Base-by-base conservation (phyloP, 2,329 filamentous ascomycete genomes). In the Cercospora zeina region DNA sequence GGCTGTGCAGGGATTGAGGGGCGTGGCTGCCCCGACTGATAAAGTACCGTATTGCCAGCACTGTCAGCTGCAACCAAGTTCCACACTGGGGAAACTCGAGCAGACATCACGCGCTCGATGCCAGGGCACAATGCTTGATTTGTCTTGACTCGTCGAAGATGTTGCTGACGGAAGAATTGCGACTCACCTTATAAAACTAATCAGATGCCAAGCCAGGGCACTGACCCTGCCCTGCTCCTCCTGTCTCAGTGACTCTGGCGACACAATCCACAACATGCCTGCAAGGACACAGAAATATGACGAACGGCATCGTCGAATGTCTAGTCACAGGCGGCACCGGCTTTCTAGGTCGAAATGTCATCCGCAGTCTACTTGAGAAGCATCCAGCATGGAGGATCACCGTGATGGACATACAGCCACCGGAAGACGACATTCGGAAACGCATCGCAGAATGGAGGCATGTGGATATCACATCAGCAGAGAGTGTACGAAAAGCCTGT, bases 291-390 rank as follows among this genome's bases (percentile, higher is more conserved):
- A 2, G 11, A 10, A 53, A 33, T 14, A 77, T 75, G 72, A 65
- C 68, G 4, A 65, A 57, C 58, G 68, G 64, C 13, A 70, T 27
- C 27, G 54, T 59, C 13, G 39, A 71, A 34, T 64, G 81, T 37
- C 72, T 81, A 2, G 72, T 82, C 27, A 82, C 80, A 2, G 80
- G 80, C n/a, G 80, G 78, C 11, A 75, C 74, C 39, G 80, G 80
- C 11, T 82, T 81, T 67, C 69, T 82, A 1, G 80, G 79, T 33
- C 71, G 74, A 8, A 72, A 72, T 27, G 74, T 81, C 21, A 71
- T 80, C 1, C 68, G 71, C n/a, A 73, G 74, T 1, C 70, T 81
- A 13, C 68, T 76, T 1, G 62, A 68, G n/a, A 66, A 70, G 19
- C 73, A 77, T 58, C 72, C 75, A 0, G 56, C 67, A 45, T 80